Evolutionary conservation across 2,329 filamentous ascomycete species (phyloP).

Genomic region (Blastomyces gilchristii): DNA sequence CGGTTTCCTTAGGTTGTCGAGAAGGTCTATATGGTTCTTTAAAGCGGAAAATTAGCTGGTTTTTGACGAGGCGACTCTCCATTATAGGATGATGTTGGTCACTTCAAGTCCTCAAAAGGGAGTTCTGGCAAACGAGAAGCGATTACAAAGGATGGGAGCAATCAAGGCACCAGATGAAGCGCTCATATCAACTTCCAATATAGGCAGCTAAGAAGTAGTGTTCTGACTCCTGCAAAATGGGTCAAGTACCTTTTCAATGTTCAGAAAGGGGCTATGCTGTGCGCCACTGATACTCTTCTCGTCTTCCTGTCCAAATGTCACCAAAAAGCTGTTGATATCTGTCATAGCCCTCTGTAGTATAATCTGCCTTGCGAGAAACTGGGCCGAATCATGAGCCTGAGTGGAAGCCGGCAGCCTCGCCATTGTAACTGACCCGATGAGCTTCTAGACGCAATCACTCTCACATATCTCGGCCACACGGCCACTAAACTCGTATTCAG

Average conservation of each 20-base stretch:
- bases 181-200: background rate
- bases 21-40: slow-evolving; percentile 8
- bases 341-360: background rate
- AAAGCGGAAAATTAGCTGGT: slow-evolving; percentile 16
- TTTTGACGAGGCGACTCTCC: slow-evolving; percentile 13
- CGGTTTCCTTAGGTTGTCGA: slow-evolving; percentile 9
- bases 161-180: background rate
- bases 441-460: background rate
- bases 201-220: background rate
- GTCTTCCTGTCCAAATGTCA: background rate
- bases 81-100: background rate
- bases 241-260: background rate
- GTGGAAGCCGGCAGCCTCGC: background rate
- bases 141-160: background rate
- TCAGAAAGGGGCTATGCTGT: background rate
- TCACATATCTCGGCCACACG: too few species aligned
- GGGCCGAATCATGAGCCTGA: background rate
- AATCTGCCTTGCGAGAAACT: background rate
- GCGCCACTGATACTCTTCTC: background rate
- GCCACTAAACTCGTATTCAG: background rate
- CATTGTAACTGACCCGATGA: background rate
- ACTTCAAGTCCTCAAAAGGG: background rate
- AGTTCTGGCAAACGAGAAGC: background rate
- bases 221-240: background rate
- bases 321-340: background rate